Evolutionary conservation across 164 flowering plant species (phyloP).

Genomic region (Paratinospora sagittata): DNA sequence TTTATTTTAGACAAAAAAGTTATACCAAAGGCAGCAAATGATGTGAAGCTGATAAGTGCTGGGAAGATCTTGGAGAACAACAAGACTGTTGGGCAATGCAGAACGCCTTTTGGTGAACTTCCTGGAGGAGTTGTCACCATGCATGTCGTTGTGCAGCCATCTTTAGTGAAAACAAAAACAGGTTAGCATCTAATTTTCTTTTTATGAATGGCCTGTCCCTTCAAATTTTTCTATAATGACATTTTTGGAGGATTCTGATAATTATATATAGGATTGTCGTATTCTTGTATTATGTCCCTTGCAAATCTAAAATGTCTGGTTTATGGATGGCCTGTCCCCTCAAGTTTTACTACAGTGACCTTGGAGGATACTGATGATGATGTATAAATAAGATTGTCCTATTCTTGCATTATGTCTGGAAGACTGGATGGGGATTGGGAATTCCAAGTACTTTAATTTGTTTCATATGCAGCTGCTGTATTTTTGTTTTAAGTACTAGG

Average conservation of each 20-base stretch:
- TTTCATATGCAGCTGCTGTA: too few species aligned
- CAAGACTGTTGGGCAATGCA: constrained; percentile 39
- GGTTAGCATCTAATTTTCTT: constrained; percentile 14
- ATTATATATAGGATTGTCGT: too few species aligned
- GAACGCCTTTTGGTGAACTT: constrained; percentile 37
- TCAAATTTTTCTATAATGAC: neutral
- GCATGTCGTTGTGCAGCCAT: constrained; percentile 52
- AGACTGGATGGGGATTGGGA: too few species aligned
- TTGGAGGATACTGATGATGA: too few species aligned
- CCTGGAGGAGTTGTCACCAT: constrained; percentile 39
- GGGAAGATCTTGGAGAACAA: constrained; percentile 46
- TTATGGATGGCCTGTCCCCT: too few species aligned
- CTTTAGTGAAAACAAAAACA: constrained; percentile 30
- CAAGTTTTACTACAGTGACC: too few species aligned
- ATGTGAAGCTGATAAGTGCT: constrained; percentile 39
- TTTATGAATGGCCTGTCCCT: neutral
- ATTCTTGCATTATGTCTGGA: too few species aligned
- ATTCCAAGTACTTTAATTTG: too few species aligned
- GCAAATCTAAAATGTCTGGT: too few species aligned
- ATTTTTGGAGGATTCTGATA: neutral
- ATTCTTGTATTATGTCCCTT: too few species aligned
- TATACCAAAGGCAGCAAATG: constrained; percentile 36
- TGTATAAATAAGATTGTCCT: too few species aligned
- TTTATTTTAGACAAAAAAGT: constrained; percentile 30
- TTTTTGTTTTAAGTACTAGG: too few species aligned